Evolutionary conservation across 495 filamentous ascomycete genomes (phyloP), one percentile per base, ranked within the genome.

Genomic region (Tuber umbilicatum): DNA sequence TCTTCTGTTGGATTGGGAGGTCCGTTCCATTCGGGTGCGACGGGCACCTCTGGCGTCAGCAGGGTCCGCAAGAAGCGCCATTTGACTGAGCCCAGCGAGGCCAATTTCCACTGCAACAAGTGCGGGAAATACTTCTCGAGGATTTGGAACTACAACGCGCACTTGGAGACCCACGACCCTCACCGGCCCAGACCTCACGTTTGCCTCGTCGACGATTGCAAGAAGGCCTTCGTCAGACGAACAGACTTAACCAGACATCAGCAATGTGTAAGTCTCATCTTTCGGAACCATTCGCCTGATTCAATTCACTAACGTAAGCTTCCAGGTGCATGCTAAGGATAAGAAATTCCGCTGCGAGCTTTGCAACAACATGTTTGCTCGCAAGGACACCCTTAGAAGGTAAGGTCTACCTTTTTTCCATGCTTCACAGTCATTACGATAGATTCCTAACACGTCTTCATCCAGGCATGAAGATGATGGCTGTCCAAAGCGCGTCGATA

Each of bases 141-240:
- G 71, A 91, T 89, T 80, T 97, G 94, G 84, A 98, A 98, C 84
- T 93, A 91, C 83, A 93, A 91, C 81, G 90, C 92, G 72, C 94
- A 98, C 83, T 87, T 95, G 86, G 93, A 95, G 81, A 94, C 89
- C 12, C 94, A 98, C 84, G 90, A 97, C 83, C 91, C 94, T 3
- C 87, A 87, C 70, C 86, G 89, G 71, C 89, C 88, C 76, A 90
- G 91, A 79, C 89, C 89, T 1, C 90, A 92, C 83, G 84, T 86
- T 6, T 98, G 94, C 83, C 83, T 82, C 19, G 83, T 88, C 47
- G 82, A 87, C 68, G 85, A 88, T 75, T 95, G 92, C 85, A 87
- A 84, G 79, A 92, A 91, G 85, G 88, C 88, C 71, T 94, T 94
- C 82, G 91, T 91, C 64, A 86, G 94, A 80, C 94, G 91, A 83